Evolutionary conservation across 768 basidiomycete genomes (phyloP).

Genomic region (Boletus rubropictus): DNA sequence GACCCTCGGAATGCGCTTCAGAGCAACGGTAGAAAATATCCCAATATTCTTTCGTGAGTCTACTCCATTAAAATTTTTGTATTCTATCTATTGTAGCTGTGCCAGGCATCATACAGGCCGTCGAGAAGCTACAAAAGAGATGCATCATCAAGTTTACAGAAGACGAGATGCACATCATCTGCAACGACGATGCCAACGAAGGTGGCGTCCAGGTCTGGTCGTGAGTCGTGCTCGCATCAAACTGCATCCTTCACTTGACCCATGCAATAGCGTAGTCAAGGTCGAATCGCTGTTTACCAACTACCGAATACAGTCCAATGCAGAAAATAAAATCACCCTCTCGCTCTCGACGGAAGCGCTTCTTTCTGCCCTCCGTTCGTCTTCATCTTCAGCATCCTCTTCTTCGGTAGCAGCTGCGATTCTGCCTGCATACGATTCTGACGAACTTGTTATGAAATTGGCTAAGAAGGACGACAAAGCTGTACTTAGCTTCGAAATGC

Average conservation of each 20-base stretch:
- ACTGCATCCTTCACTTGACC: slow-evolving; percentile 5
- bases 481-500: slow-evolving; percentile 72
- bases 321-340: slow-evolving; percentile 74
- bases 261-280: slow-evolving; percentile 49
- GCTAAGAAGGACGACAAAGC: slow-evolving; percentile 83
- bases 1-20: slow-evolving; percentile 48
- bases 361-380: slow-evolving; percentile 65
- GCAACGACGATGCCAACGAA: slow-evolving; percentile 72
- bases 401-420: slow-evolving; percentile 29
- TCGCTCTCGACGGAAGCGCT: slow-evolving; percentile 70
- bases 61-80: not conserved
- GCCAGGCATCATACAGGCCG: slow-evolving; percentile 69
- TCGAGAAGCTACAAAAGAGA: slow-evolving; percentile 80
- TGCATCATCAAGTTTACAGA: slow-evolving; percentile 79
- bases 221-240: slow-evolving; percentile 39
- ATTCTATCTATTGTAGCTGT: not conserved
- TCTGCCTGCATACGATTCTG: slow-evolving; percentile 41
- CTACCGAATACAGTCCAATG: slow-evolving; percentile 85
- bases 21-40: slow-evolving; percentile 54
- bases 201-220: slow-evolving; percentile 88
- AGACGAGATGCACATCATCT: slow-evolving; percentile 74
- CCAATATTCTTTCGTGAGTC: slow-evolving; percentile 49
- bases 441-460: slow-evolving; percentile 74
- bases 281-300: slow-evolving; percentile 61
- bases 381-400: slow-evolving; percentile 43